These are phyloP conservation scores for Pythium sukuiense DNA, from an alignment of 352 stramenopile genomes.

Conservation along the genomic window DNA sequence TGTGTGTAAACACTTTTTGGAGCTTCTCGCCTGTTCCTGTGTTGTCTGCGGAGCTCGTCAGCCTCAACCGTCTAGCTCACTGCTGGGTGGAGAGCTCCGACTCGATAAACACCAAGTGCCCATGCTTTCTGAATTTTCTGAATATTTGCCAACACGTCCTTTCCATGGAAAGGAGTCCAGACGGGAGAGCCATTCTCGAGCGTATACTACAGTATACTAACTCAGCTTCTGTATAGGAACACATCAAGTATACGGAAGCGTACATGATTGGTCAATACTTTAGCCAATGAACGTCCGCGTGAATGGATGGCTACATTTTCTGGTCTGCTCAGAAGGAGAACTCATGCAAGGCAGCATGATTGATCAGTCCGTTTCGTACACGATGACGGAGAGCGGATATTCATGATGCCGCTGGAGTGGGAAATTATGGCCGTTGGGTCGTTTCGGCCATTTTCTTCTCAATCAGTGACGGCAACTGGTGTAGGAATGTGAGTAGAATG, in stretches of 20 bases:
- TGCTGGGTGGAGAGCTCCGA: slow-evolving; percentile 1
- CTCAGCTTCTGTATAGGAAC: neutral
- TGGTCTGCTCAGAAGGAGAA: neutral
- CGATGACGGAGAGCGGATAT: too few relatives aligned
- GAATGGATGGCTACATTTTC: neutral
- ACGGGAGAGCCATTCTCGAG: neutral
- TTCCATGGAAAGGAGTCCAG: neutral
- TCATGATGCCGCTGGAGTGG: too few relatives aligned
- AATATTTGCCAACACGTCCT: neutral
- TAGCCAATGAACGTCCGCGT: neutral
- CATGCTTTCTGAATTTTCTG: neutral
- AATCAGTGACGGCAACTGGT: neutral
- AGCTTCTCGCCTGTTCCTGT: neutral
- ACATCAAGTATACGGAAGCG: neutral
- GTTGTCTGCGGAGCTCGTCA: neutral
- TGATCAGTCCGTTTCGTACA: too few relatives aligned
- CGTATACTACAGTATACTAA: neutral
- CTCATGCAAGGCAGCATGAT: too few relatives aligned
- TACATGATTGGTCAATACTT: neutral
- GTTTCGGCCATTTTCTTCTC: neutral
- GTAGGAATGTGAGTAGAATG: neutral
- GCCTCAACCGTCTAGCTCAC: slow-evolving; percentile 5
- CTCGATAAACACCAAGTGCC: neutral
- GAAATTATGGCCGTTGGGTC: neutral
- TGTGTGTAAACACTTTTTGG: neutral